Conservation (phyloP, 768 basidiomycete species). For the Mycena floridula region DNA sequence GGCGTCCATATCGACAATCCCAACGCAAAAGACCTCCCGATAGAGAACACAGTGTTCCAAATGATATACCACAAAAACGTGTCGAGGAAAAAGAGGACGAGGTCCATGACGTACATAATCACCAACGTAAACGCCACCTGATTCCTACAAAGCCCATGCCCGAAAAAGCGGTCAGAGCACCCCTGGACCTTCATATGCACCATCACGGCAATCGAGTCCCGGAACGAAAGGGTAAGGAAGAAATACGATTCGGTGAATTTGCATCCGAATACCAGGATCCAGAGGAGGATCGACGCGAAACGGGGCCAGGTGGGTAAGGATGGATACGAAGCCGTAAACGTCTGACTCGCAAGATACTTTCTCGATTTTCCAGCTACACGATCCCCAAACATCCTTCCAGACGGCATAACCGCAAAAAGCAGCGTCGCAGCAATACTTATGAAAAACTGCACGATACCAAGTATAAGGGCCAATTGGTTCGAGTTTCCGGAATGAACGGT, state of each 20-base stretch:
- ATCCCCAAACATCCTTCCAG: slow-evolving; percentile 98
- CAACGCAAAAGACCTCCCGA: slow-evolving; percentile 80
- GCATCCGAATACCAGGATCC: slow-evolving; percentile 93
- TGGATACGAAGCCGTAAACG: slow-evolving; percentile 96
- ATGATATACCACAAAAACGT: slow-evolving; percentile 99
- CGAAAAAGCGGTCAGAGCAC: slow-evolving; percentile 84
- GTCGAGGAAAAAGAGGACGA: slow-evolving; percentile 96
- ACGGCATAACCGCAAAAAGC: slow-evolving; percentile 88
- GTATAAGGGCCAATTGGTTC: slow-evolving; percentile 77
- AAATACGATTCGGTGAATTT: slow-evolving; percentile 98
- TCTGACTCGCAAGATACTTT: slow-evolving; percentile 97
- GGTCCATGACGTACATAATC: slow-evolving; percentile 99
- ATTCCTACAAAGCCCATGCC: slow-evolving; percentile 77
- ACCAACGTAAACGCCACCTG: slow-evolving; percentile 93
- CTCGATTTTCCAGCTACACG: slow-evolving; percentile 91
- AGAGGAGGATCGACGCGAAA: slow-evolving; percentile 74
- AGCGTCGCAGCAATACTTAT: slow-evolving; percentile 83
- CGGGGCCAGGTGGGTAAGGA: slow-evolving; percentile 55
- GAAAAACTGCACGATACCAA: slow-evolving; percentile 95
- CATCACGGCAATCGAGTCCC: slow-evolving; percentile 91
- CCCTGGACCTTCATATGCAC: slow-evolving; percentile 93
- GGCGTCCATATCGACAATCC: slow-evolving; percentile 99
- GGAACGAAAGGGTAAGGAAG: slow-evolving; percentile 93
- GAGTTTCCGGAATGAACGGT: slow-evolving; percentile 61
- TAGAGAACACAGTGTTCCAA: slow-evolving; percentile 95